Percentiles rank a stretch among this genome's conserved stretches.
phyloP scores from a whole-genome alignment of 768 basidiomycete genomes.

The Kwoniella sp. region DNA sequence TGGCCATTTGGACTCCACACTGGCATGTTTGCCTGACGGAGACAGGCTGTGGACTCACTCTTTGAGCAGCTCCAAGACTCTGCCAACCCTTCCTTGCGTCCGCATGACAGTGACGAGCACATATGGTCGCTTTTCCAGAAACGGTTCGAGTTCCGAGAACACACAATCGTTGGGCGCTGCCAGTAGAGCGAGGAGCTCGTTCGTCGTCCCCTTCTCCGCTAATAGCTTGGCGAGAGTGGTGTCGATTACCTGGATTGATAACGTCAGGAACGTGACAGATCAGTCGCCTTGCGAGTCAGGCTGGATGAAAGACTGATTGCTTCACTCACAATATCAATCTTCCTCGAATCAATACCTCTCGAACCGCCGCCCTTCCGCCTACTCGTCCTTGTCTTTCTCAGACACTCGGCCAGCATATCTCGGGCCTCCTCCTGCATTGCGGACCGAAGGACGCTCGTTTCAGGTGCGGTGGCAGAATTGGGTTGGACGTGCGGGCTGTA shows the following conservation, averaged over 20 bases:
- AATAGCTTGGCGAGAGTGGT: conserved; percentile 78
- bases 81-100: conserved; percentile 64
- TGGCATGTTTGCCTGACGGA: not conserved
- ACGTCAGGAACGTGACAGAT: too few relatives aligned
- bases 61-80: conserved; percentile 69
- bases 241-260: conserved; percentile 67
- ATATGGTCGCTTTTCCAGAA: conserved; percentile 65
- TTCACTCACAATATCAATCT: conserved; percentile 47
- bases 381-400: conserved; percentile 66
- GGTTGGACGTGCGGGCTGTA: conserved; percentile 84
- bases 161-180: conserved; percentile 63
- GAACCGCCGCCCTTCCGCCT: conserved; percentile 44
- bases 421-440: conserved; percentile 68
- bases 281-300: not conserved
- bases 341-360: conserved; percentile 45
- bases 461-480: conserved; percentile 68
- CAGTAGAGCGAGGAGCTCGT: conserved; percentile 67
- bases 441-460: conserved; percentile 69
- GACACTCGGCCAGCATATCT: conserved; percentile 73
- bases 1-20: too few relatives aligned
- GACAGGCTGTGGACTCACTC: conserved; percentile 60
- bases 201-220: conserved; percentile 65
- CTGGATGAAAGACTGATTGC: conserved; percentile 4
- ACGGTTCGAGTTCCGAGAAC: conserved; percentile 67
- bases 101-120: conserved; percentile 68